Evolutionary conservation across 768 basidiomycete species (phyloP).

Genomic region (Glaciozyma martinii): DNA sequence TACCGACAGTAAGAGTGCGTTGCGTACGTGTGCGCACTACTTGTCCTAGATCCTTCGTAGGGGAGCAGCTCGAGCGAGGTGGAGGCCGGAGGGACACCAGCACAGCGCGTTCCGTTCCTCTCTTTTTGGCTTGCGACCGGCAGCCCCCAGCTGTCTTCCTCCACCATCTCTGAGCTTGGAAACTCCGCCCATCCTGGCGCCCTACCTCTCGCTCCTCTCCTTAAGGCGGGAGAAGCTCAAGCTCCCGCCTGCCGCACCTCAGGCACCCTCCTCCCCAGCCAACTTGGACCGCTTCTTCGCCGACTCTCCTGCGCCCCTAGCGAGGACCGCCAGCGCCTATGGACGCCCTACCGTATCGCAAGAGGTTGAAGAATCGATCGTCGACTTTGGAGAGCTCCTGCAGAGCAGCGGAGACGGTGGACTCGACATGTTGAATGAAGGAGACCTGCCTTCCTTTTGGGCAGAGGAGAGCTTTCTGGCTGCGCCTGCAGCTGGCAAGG

Average conservation of each 20-base stretch:
- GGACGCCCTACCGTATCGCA: neutral
- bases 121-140: too few relatives aligned
- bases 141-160: too few relatives aligned
- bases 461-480: neutral
- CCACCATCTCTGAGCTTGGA: too few relatives aligned
- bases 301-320: neutral
- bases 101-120: too few relatives aligned
- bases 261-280: neutral
- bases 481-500: neutral
- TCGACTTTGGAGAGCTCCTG: neutral
- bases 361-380: neutral
- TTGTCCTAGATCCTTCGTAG: too few relatives aligned
- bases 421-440: slow-evolving; percentile 1
- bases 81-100: too few relatives aligned
- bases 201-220: neutral
- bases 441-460: neutral
- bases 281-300: slow-evolving; percentile 1
- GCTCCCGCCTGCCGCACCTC: neutral
- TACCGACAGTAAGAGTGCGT: too few relatives aligned
- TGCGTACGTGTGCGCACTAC: too few relatives aligned
- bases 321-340: neutral
- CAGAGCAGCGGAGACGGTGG: neutral
- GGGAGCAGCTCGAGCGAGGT: too few relatives aligned
- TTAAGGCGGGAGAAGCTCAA: neutral
- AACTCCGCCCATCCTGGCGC: neutral